Conservation (phyloP, 768 basidiomycete genomes). For the Cantharellus anzutake region DNA sequence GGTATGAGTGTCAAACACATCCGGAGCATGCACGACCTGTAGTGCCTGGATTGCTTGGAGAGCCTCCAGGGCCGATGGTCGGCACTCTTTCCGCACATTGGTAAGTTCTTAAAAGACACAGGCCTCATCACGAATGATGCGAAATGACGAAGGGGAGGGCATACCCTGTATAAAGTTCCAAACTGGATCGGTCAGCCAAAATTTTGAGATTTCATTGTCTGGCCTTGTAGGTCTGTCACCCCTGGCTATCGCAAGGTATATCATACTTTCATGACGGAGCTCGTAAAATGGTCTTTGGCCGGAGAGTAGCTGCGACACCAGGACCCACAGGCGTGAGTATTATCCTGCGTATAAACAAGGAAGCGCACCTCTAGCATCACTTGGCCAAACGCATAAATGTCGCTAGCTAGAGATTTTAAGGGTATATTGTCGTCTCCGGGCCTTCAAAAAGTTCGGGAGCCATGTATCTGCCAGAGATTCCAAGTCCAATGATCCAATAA, state of each 20-base stretch:
- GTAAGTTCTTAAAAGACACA: no score
- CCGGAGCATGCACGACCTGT: no score
- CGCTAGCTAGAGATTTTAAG: not conserved
- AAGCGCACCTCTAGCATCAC: not conserved
- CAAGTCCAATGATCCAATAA: not conserved
- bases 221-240: not conserved
- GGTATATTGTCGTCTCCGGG: not conserved
- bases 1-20: no score
- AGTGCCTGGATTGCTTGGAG: no score
- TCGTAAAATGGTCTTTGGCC: not conserved
- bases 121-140: not conserved
- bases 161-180: not conserved
- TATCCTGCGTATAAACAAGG: not conserved
- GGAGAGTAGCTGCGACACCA: not conserved
- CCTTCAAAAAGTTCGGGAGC: not conserved
- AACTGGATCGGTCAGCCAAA: not conserved
- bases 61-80: no score
- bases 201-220: not conserved
- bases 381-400: slow-evolving; percentile 1
- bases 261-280: not conserved
- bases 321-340: not conserved
- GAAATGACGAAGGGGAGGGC: not conserved
- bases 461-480: not conserved
- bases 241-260: not conserved
- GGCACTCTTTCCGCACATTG: no score